Base-by-base conservation (phyloP, 2,329 filamentous ascomycete genomes). In the Scedosporium boydii region DNA sequence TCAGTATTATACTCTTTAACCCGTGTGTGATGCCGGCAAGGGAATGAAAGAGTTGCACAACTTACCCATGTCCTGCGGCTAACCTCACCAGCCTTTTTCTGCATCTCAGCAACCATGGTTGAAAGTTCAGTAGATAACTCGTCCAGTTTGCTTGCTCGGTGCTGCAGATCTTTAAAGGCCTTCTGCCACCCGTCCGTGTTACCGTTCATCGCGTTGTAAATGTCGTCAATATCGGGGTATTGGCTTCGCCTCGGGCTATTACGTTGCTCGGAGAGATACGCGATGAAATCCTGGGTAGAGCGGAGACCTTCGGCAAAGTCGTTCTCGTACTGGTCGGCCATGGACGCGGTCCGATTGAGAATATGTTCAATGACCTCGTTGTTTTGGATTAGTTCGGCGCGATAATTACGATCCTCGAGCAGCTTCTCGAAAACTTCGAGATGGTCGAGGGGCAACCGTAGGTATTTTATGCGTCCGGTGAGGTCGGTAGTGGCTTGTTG, bases 361-460 rank as follows among this genome's bases (percentile, higher is more conserved):
- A 96, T 91, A 73, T 92, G 89, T 70, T 96, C 92, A 65, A 98
- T 96, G 72, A 89, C 90, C 69, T 95, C 88, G 70, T 97, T 97
- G 61, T 93, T 91, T 59, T 88, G 86, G 44, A 96, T 81, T 60
- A 98, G 90, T 68, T 93, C 87, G 18, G 86, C 78, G 16, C 93
- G 87, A 72, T 96, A 98, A 60, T 82, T 82, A 65, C 89, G 86
- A 70, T 97, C 91, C 70, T 92, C 87, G 58, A 98, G 80, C 83
- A 98, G 95, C 65, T 85, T 84, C 72, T 96, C 90, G 69, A 98
- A 97, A 6, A 91, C 86, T 23, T 84, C 79, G 56, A 91, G 82
- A 69, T 96, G 95, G 67, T 90, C 83, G 75, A 98, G 86, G 2
- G 93, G 93, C 48, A 96, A 77, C 70, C 88, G 89, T 61, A 98